Evolutionary conservation across 2,329 filamentous ascomycete species (phyloP), one percentile per base, ranked within the genome.

Genomic region (Coniochaeta sp.): DNA sequence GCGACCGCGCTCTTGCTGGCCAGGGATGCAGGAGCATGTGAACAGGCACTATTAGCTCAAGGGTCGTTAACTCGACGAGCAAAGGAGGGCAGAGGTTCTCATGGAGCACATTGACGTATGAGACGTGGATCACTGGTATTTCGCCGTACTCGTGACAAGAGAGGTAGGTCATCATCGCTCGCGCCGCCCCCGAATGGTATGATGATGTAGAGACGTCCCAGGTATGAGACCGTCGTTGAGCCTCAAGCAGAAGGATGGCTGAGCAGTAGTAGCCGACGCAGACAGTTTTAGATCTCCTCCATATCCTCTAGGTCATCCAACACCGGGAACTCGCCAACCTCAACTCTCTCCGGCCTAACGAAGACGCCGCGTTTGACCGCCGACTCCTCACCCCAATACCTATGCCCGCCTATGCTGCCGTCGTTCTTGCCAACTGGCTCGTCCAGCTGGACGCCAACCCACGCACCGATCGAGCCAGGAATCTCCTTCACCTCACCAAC

Each of bases 351-450:
- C 4, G 90, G 87, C 64, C 89, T 81, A 33, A 93, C 89, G 74
- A 95, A 91, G 22, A 91, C 87, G 36, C 90, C 90, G 67, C 84
- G 85, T 72, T 91, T 93, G 62, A 85, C 76, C 63, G 77, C 71
- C 59, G 86, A 87, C 58, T 83, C 78, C 60, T 81, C 73, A 43
- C 83, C 84, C 81, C 91, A 95, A 74, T 93, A 93, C 64, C 86
- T 79, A 64, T 78, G 85, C 8, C 76, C 78, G 9, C 81, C 82
- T 47, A 78, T 79, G 65, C 92, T 84, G 67, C 85, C 87, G 62
- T 91, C 90, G 71, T 93, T 89, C 69, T 93, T 95, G 78, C 90
- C 90, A 50, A 88, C 88, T 1, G 90, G 89, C 74, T 93, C 90
- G 70, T 93, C 90, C 59, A 93, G 81, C 65, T 81, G 80, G 58